Evolutionary conservation across 805 yeast genomes (phyloP), one percentile per base, ranked within the genome.

Genomic region (Metschnikowia matae): DNA sequence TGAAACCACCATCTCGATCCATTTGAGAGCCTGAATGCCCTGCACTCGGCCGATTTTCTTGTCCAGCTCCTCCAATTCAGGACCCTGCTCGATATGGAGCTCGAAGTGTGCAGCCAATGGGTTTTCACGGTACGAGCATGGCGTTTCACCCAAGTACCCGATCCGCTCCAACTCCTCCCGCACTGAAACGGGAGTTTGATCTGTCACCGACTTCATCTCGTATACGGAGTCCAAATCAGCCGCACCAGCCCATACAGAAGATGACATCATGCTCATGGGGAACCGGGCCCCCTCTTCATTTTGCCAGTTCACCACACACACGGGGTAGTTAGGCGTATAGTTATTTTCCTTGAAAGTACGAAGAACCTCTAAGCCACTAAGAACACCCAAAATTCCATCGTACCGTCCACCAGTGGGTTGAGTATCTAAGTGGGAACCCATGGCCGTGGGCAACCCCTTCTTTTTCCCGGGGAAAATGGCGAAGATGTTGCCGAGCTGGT

Each of bases 281-380:
- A 84, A 85, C 46, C 91, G 67, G 0, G 90, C 89, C 50, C 91
- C 91, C 68, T 85, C 91, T 62, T 85, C 91, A 60, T 85, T 85
- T 64, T 83, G 82, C 91, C 91, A 85, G 59, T 80, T 75, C 38
- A 85, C 75, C 4, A 82, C 73, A 5, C 84, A 82, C 49, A 85
- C 77, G 7, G 89, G 89, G 54, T 73, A 84, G 48, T 81, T 76
- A n/a, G 91, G 88, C 10, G 69, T 71, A 58, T 67, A 76, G 40
- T 73, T 69, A 62, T 81, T 80, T 15, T 81, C 87, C 51, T 81
- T 79, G 60, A 85, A 66, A 3, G 89, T 83, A 53, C 88, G 70
- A 56, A 85, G 65, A 4, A 85, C 82, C 64, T 85, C 89, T 42
- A 85, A 67, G 1, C 88, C 89, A 8, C 84, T 66, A 41, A 84